Evolutionary conservation across 352 stramenopile genomes (phyloP), one percentile per base, ranked within the genome.

Genomic region (Globisporangium sylvaticum): DNA sequence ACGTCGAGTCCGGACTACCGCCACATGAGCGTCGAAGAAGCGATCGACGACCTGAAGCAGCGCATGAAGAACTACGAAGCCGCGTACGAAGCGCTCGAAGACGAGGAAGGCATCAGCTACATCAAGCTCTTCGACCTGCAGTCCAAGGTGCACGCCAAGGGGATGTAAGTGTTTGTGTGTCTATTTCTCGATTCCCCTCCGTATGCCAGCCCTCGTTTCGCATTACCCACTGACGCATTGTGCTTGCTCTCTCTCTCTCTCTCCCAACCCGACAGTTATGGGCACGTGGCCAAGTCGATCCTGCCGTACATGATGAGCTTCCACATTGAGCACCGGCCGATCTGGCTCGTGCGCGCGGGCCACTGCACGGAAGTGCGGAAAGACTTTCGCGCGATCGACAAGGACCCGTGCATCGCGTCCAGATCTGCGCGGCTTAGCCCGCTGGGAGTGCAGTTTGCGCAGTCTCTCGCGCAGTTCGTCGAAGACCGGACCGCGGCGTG

Each of bases 221-320:
- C n/a, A 58, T 31, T 24, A 14, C 1, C 15, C 24, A 34, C 52
- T 57, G 52, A 62, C 54, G 59, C 34, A 59, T 39, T 24, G 27
- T 48, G 5, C 25, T 27, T 55, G 54, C 8, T 24, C 42, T 32
- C 1, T 42, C 25, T 27, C 52, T 48, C 8, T 24, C 42, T 32
- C 1, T 42, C 8, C 2, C n/a, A 3, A 39, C 3, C 27, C 39
- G 14, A 24, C 48, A 85, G 78, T 55, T 90, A 94, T 54, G 90
- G 90, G 9, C 90, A 96, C 59, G 83, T 97, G 42, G 89, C 90
- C 70, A 97, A 95, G 77, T 96, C 90, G 29, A 93, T 97, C n/a
- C 68, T 95, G 66, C 91, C 89, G 18, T 97, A 97, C 72, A 93
- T 97, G 84, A 95, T 92, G 86, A 98, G 96, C 75, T 96, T 98